phyloP scores from a whole-genome alignment of 2,329 filamentous ascomycete genomes.

The Sarocladiaceae sp. region DNA sequence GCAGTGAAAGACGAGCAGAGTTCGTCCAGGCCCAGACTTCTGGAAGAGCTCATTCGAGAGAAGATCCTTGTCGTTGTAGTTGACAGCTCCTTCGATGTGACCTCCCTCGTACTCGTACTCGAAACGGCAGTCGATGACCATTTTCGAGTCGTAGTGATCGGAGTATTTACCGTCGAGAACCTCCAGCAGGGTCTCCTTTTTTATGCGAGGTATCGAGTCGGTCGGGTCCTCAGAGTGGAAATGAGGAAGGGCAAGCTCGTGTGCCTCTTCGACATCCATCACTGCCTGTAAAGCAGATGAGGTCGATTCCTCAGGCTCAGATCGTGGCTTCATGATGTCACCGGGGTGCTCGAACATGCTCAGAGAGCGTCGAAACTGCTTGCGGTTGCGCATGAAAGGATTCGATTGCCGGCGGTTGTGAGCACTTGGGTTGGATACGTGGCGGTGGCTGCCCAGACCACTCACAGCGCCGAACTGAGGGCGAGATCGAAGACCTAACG shows the following conservation, averaged over 20 bases:
- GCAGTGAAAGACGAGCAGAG: conserved; percentile 90
- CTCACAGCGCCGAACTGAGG: conserved; percentile 52
- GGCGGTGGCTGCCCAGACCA: conserved; percentile 51
- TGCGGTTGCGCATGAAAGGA: conserved; percentile 70
- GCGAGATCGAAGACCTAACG: conserved; percentile 59
- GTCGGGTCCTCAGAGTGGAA: conserved; percentile 75
- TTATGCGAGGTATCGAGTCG: conserved; percentile 86
- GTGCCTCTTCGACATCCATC: conserved; percentile 76
- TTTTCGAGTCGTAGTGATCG: conserved; percentile 70
- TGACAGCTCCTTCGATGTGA: conserved; percentile 88
- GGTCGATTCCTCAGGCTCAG: conserved; percentile 48
- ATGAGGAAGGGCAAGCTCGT: conserved; percentile 74
- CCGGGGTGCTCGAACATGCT: conserved; percentile 97
- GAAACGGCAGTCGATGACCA: conserved; percentile 94
- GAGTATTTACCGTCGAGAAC: conserved; percentile 82
- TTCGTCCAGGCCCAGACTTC: conserved; percentile 61
- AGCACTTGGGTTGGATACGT: conserved; percentile 67
- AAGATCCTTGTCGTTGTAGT: conserved; percentile 94
- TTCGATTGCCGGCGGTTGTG: conserved; percentile 71
- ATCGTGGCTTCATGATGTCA: conserved; percentile 79
- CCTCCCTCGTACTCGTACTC: conserved; percentile 98
- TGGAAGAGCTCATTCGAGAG: conserved; percentile 76
- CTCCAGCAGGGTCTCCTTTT: conserved; percentile 75
- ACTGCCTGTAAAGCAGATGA: conserved; percentile 59
- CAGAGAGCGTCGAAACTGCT: conserved; percentile 84